Conservation (phyloP, 169 alveolate species). For the Eimeria sp. region DNA sequence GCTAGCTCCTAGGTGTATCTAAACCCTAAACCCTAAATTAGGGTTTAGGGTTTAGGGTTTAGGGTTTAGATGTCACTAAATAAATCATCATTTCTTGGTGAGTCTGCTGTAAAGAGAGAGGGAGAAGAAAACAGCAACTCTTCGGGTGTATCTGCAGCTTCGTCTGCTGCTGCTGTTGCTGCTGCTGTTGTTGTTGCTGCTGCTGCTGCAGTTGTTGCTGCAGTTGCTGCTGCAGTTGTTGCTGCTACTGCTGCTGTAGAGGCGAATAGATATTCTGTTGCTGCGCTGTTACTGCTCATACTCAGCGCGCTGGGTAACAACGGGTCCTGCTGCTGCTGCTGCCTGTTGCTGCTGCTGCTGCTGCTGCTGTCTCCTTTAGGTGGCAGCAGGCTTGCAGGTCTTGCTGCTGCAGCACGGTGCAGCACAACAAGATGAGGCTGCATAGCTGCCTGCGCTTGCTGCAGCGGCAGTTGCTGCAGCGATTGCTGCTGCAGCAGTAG, state of each 20-base stretch:
- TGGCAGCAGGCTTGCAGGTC: not conserved
- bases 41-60: constrained; percentile 42
- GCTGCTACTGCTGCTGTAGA: constrained; percentile 7
- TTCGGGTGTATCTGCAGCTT: not conserved
- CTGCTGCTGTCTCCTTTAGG: not conserved
- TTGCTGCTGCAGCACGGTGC: constrained; percentile 18
- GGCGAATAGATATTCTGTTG: not conserved
- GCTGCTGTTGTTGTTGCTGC: not conserved
- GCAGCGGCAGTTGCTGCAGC: not conserved
- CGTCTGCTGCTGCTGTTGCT: not conserved
- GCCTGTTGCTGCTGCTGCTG: constrained; percentile 31
- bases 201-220: not conserved
- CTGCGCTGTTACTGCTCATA: constrained; percentile 14
- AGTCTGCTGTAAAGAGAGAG: not conserved
- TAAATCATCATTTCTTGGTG: not conserved
- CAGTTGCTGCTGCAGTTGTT: not conserved
- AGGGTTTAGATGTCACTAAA: not conserved
- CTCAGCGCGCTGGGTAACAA: not conserved
- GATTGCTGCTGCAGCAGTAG: not conserved
- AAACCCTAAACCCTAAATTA: not conserved
- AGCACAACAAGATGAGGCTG: not conserved
- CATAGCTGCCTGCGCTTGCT: not conserved
- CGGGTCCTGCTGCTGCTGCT: not conserved
- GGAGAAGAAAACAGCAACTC: constrained; percentile 57
- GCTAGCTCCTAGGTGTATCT: no score